phyloP scores from a whole-genome alignment of 129 eudicot species.

The Centrapalus pauciflorus region DNA sequence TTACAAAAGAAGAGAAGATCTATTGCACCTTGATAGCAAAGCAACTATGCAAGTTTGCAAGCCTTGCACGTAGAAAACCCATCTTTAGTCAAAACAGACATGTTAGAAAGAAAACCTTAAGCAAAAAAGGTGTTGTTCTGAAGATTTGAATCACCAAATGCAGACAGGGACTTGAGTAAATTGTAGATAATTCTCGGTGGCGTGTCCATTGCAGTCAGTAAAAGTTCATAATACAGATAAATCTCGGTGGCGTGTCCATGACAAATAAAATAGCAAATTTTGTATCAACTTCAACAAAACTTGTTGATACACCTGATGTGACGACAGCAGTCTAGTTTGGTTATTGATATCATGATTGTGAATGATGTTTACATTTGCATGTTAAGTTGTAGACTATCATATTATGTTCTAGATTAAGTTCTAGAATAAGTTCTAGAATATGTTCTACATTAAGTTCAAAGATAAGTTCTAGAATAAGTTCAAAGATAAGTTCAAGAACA shows the following conservation, averaged over 20 bases:
- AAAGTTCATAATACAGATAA: neutral
- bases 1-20: constrained; percentile 13
- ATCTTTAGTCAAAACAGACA: neutral
- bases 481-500: too few relatives aligned
- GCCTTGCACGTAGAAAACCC: constrained; percentile 44
- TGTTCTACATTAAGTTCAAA: too few relatives aligned
- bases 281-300: constrained; percentile 60
- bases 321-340: too few relatives aligned
- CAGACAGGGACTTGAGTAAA: neutral
- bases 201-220: neutral
- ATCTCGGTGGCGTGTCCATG: too few relatives aligned
- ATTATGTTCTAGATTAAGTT: too few relatives aligned
- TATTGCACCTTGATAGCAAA: constrained; percentile 55
- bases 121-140: neutral
- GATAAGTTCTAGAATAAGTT: too few relatives aligned
- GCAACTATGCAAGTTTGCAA: constrained; percentile 75
- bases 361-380: too few relatives aligned
- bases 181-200: neutral
- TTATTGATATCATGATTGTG: too few relatives aligned
- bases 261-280: constrained; percentile 72
- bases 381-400: too few relatives aligned
- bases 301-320: too few relatives aligned
- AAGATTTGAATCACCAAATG: neutral
- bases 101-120: neutral
- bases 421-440: too few relatives aligned